A percentile compares a stretch with the other conserved stretches of the same genome.
Evolutionary conservation across 1,284 basidiomycete species (phyloP).

Genomic region (Moesziomyces globuligerus): DNA sequence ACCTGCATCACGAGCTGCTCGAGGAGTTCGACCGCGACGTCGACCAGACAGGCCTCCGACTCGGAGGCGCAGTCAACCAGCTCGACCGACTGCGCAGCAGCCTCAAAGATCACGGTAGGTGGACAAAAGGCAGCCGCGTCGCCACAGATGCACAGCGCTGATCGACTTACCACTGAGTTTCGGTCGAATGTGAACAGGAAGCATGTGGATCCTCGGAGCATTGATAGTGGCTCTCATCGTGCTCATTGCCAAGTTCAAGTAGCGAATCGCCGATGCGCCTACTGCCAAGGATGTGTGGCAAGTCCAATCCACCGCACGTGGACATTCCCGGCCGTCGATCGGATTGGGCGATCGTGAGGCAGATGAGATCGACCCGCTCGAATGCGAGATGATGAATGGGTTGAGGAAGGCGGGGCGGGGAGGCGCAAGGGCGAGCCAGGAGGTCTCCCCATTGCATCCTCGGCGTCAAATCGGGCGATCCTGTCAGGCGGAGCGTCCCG

Average conservation of each 20-base stretch:
- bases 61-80: constrained; percentile 54
- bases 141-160: neutral
- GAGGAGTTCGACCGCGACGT: constrained; percentile 54
- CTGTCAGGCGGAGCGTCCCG: neutral
- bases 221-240: constrained; percentile 58
- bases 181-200: constrained; percentile 20
- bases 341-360: neutral
- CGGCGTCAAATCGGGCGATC: neutral
- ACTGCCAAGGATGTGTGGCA: too few relatives aligned
- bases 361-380: neutral
- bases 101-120: constrained; percentile 62
- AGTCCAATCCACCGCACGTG: too few relatives aligned
- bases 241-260: constrained; percentile 60
- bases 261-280: too few relatives aligned
- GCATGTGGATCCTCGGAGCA: constrained; percentile 50
- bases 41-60: constrained; percentile 52
- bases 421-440: too few relatives aligned
- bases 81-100: constrained; percentile 54
- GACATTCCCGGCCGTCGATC: neutral
- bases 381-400: too few relatives aligned
- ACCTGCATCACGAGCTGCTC: constrained; percentile 58
- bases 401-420: neutral
- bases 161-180: neutral
- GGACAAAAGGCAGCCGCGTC: neutral
- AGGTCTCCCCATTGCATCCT: neutral